phyloP scores from a whole-genome alignment of 2,329 filamentous ascomycete genomes.

The Salinomyces thailandicus region DNA sequence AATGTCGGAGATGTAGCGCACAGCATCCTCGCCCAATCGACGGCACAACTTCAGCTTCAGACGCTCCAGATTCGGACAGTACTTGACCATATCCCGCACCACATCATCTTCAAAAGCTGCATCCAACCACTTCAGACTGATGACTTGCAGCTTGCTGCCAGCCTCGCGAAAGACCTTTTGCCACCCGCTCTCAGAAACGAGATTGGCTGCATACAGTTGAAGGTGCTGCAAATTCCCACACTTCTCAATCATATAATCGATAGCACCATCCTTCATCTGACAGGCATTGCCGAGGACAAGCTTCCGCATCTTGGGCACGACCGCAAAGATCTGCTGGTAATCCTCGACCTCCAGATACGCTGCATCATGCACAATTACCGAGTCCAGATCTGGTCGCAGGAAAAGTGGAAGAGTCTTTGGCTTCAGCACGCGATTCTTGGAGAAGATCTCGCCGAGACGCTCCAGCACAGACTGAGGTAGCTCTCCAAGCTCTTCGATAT shows the following conservation, averaged over 20 bases:
- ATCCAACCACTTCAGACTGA: constrained; percentile 79
- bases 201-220: constrained; percentile 73
- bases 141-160: constrained; percentile 52
- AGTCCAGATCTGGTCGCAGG: constrained; percentile 42
- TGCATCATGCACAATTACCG: constrained; percentile 51
- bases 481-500: constrained; percentile 55
- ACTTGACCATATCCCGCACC: constrained; percentile 49
- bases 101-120: constrained; percentile 66
- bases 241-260: constrained; percentile 70
- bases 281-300: constrained; percentile 76
- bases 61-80: constrained; percentile 58
- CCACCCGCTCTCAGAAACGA: constrained; percentile 71
- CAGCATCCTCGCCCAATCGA: constrained; percentile 54
- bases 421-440: constrained; percentile 50
- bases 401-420: constrained; percentile 40
- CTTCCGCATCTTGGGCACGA: constrained; percentile 56
- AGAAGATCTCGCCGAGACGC: constrained; percentile 52
- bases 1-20: constrained; percentile 55
- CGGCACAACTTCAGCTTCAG: constrained; percentile 78
- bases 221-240: constrained; percentile 59
- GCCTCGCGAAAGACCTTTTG: constrained; percentile 54
- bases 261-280: constrained; percentile 76
- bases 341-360: constrained; percentile 64
- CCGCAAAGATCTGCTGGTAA: constrained; percentile 68
- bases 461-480: constrained; percentile 47